Evolutionary conservation across 192 early-diverging fungal species (phyloP), one percentile per base, ranked within the genome.

Genomic region (Linnemannia zychae): DNA sequence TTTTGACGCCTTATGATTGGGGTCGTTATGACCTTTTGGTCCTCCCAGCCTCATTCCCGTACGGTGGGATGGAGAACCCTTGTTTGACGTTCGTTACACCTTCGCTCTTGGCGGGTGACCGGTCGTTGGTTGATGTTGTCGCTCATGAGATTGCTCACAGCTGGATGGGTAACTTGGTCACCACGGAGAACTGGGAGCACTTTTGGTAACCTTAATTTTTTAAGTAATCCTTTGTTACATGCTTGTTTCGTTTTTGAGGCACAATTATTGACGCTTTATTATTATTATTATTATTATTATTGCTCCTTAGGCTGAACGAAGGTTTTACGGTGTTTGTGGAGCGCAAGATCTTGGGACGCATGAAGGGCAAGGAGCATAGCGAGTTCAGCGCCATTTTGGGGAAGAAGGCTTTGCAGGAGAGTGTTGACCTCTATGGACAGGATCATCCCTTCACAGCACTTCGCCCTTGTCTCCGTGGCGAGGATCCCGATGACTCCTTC

Each of bases 1-100:
- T 96, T 37, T 90, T 98, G 71, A 97, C 95, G 57, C 96, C 97
- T 20, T 99, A 99, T 84, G 92, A 93, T 71, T 99, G 98, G 98
- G 97, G 98, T 72, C 92, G 94, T 83, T 98, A 98, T 87, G 98
- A 99, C 89, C 88, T 99, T 67, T 90, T 99, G 49, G 93, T 98
- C 44, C 89, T 98, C 63, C 97, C 97, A 34, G 90, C 95, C 49
- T 95, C 93, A 15, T 97, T 96, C 89, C 95, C 95, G 13, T 97
- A 95, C 66, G 80, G 80, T 48, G 95, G 97, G 53, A 98, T 98
- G 95, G 96, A 99, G 90, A 99, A 99, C 86, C 98, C 98, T 6
- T 98, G 97, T 80, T 85, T 98, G 75, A 99, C 98, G 0, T 99
- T 98, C 92, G 97, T 98, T 20, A 99, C 98, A 52, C 98, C 98